Evolutionary conservation across 2,329 filamentous ascomycete genomes (phyloP).

Genomic region (Aspergillus carbonarius): DNA sequence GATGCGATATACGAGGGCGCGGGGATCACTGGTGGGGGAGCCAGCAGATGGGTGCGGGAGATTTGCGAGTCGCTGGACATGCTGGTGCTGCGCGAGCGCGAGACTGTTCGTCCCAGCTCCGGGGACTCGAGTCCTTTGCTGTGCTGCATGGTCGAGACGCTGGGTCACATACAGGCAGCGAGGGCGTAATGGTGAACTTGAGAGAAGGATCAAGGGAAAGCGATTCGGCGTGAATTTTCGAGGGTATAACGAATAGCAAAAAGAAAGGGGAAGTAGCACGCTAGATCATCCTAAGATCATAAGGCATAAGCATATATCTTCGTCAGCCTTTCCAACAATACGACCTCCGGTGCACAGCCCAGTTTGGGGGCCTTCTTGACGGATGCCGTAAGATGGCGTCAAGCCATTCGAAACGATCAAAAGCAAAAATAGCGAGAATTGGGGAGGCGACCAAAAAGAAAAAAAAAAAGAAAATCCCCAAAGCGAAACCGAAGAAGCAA

Average conservation of each 20-base stretch:
- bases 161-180: constrained; percentile 10
- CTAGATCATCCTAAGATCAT: constrained; percentile 9
- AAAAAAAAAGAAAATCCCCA: not conserved
- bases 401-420: not conserved
- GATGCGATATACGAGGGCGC: constrained; percentile 83
- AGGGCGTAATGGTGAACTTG: not conserved
- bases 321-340: constrained; percentile 10
- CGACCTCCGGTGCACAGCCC: constrained; percentile 9
- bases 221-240: not conserved
- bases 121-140: constrained; percentile 31
- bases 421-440: not conserved
- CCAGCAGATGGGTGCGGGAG: constrained; percentile 48
- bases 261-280: not conserved
- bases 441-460: not conserved
- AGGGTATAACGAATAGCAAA: not conserved
- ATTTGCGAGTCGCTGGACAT: constrained; percentile 40
- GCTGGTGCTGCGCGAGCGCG: constrained; percentile 42
- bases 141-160: constrained; percentile 29
- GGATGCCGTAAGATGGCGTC: constrained; percentile 10
- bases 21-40: constrained; percentile 71
- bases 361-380: not conserved
- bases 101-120: constrained; percentile 28
- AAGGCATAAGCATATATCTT: constrained; percentile 1
- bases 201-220: not conserved
- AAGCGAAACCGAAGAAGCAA: constrained; percentile 10